Evolutionary conservation across 805 yeast species (phyloP).

Genomic region (Jamesozyma hellenica): DNA sequence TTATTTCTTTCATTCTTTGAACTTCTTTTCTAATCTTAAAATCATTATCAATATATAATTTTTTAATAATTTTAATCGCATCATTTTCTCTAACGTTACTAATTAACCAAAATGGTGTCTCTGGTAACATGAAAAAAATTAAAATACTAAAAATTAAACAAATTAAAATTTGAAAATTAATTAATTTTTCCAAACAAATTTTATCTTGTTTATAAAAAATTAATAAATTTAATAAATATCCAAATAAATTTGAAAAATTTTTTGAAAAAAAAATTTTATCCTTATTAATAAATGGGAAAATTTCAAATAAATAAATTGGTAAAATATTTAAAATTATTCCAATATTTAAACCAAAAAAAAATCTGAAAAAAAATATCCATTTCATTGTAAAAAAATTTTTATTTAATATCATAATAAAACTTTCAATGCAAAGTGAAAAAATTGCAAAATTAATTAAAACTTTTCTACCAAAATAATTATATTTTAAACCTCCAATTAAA

Average conservation of each 20-base stretch:
- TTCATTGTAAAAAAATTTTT: too few relatives aligned
- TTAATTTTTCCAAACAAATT: too few relatives aligned
- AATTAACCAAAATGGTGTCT: constrained; percentile 83
- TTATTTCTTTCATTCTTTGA: constrained; percentile 1
- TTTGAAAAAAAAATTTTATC: constrained; percentile 66
- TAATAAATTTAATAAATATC: too few relatives aligned
- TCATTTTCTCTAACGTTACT: constrained; percentile 74
- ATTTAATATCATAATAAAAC: too few relatives aligned
- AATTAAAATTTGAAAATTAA: not conserved
- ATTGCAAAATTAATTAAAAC: not conserved
- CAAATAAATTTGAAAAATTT: constrained; percentile 33
- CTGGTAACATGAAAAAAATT: constrained; percentile 45
- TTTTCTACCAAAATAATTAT: not conserved
- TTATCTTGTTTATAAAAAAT: too few relatives aligned
- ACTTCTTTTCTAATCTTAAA: not conserved
- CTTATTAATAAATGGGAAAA: constrained; percentile 69
- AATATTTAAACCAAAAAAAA: constrained; percentile 77
- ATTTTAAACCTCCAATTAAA: not conserved
- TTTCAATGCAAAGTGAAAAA: too few relatives aligned
- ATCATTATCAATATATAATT: constrained; percentile 69
- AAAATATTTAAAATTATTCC: constrained; percentile 77
- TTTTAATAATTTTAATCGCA: constrained; percentile 77
- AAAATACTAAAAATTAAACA: too few relatives aligned
- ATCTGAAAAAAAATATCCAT: not conserved
- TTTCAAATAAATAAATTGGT: constrained; percentile 82